Percentiles rank a stretch among this genome's conserved stretches.
These are phyloP conservation scores for Cnidoscolus chayamansa DNA, from an alignment of 441 rosid species.

Conservation along the genomic window DNA sequence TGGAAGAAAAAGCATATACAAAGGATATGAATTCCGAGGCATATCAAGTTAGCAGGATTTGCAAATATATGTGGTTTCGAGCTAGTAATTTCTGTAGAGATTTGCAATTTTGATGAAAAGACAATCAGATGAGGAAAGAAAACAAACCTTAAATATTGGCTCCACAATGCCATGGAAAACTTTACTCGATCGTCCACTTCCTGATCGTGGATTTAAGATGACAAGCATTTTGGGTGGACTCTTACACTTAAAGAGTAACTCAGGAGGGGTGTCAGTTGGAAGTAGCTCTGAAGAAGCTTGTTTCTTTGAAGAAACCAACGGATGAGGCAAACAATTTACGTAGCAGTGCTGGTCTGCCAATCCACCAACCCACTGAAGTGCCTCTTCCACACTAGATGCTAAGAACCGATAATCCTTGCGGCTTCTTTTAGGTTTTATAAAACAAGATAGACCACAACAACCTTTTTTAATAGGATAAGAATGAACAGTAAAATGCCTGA, in stretches of 20 bases:
- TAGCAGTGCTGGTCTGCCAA: conserved; percentile 95
- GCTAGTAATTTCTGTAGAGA: background rate
- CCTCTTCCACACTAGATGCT: conserved; percentile 75
- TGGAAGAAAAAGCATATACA: background rate
- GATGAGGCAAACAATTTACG: conserved; percentile 91
- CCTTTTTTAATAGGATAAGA: conserved; percentile 68
- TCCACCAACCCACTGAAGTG: conserved; percentile 96
- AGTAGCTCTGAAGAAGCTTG: conserved; percentile 84
- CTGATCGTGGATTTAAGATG: conserved; percentile 96
- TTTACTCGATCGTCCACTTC: conserved; percentile 90
- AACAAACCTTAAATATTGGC: conserved; percentile 87
- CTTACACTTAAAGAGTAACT: conserved; percentile 84
- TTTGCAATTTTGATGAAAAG: background rate
- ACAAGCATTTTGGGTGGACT: conserved; percentile 92
- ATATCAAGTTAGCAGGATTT: background rate
- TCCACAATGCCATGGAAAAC: conserved; percentile 86
- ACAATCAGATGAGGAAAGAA: background rate
- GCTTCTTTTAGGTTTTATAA: conserved; percentile 69
- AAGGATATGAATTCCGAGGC: background rate
- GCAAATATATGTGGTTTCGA: background rate
- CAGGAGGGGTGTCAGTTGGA: conserved; percentile 86
- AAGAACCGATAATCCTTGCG: conserved; percentile 80
- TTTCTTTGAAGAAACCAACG: conserved; percentile 88
- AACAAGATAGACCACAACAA: conserved; percentile 75
- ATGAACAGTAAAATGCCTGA: conserved; percentile 89